Base-by-base conservation (phyloP, 345 rosid species). In the Geranium rotundifolium region DNA sequence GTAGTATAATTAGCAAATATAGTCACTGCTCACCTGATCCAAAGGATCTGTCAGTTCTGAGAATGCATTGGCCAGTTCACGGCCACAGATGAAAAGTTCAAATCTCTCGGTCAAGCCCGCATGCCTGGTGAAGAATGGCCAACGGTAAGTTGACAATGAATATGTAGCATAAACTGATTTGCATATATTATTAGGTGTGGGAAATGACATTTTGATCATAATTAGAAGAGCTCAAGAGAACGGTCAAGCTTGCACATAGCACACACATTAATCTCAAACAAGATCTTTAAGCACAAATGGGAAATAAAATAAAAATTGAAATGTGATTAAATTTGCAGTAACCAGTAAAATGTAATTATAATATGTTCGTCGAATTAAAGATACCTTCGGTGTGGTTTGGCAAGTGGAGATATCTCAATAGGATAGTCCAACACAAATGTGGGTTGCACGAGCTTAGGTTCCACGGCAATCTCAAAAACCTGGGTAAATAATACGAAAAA, bases 361-460 rank as follows among this genome's bases (percentile, higher is more conserved):
- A 46, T n/a, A 58, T 59, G 14, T 61, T 59, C 20, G 16, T 30
- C 59, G 57, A 60, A 71, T 18, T 50, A 62, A 65, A 34, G 56
- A 52, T 80, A 89, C 97, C 95, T 69, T 70, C 95, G 74, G 56
- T 89, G 98, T 66, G 88, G 95, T 75, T 92, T 92, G 64, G 98
- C 96, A 29, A 92, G 83, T 55, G 96, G 96, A 79, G 98, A 92
- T 83, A 89, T 84, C 73, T 89, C 96, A 29, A 87, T 71, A 18
- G 98, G 96, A 79, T 89, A 92, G 79, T 92, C 98, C 79, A 92
- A 73, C 63, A 89, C 96, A 69, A 92, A 92, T 63, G 96, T 92
- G 10, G 97, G 99, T 65, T 92, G 99, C 72, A 85, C 68, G 65
- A 89, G 99, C 81, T 82, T 89, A 18, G 95, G 91, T 73, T 93